Evolutionary conservation across 2,329 filamentous ascomycete species (phyloP).

Genomic region (Talaromyces sp.): DNA sequence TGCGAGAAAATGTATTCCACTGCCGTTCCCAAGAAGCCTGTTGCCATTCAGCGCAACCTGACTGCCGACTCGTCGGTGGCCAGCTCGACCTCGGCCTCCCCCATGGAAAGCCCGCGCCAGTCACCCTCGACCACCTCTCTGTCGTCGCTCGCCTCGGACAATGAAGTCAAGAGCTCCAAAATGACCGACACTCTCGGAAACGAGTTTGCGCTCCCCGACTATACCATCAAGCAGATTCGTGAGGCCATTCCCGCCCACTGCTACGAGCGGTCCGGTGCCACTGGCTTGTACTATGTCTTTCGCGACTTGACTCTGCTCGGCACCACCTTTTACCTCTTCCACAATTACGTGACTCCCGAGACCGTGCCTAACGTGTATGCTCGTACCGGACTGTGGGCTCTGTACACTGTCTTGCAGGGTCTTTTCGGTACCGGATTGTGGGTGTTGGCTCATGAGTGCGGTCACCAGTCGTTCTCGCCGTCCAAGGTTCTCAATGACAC

Average conservation of each 20-base stretch:
- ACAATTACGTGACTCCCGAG: constrained; percentile 86
- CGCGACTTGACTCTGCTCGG: constrained; percentile 71
- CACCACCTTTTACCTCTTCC: constrained; percentile 77
- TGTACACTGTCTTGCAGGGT: constrained; percentile 78
- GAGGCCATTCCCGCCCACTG: constrained; percentile 98
- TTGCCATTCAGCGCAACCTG: constrained; percentile 48
- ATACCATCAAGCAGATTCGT: constrained; percentile 94
- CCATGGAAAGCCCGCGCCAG: constrained; percentile 54
- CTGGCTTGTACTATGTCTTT: constrained; percentile 74
- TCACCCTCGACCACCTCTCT: constrained; percentile 84
- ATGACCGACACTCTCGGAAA: constrained; percentile 92
- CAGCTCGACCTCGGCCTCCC: constrained; percentile 52
- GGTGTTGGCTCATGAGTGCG: constrained; percentile 97
- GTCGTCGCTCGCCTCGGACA: constrained; percentile 75
- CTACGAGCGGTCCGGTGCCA: constrained; percentile 76
- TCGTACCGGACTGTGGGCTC: constrained; percentile 61
- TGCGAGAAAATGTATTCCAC: constrained; percentile 46
- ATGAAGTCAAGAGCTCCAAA: constrained; percentile 39
- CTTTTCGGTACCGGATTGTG: constrained; percentile 90
- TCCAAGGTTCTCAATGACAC: constrained; percentile 87
- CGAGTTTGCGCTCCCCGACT: constrained; percentile 87
- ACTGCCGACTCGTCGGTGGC: constrained; percentile 52
- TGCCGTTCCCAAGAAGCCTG: constrained; percentile 36
- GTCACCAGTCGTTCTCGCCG: constrained; percentile 93
- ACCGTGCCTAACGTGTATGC: constrained; percentile 64